Evolutionary conservation across 306 rosid species (phyloP).

Genomic region (Vachellia pachyceras): DNA sequence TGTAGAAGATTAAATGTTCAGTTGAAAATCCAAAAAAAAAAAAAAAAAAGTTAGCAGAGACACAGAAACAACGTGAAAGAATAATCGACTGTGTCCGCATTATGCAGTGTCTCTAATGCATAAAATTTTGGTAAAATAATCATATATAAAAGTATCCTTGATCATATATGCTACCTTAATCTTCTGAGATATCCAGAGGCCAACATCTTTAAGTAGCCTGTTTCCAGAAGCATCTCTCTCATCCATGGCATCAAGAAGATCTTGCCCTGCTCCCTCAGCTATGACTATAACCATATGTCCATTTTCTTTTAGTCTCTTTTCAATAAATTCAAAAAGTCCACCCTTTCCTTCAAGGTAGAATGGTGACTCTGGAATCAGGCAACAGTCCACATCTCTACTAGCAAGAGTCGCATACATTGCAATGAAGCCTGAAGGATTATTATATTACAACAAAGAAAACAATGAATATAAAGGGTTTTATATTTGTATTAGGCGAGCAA

Average conservation of each 20-base stretch:
- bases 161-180: constrained; percentile 66
- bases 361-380: constrained; percentile 92
- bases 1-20: constrained; percentile 24
- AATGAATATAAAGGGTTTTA: constrained; percentile 12
- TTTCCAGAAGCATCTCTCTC: constrained; percentile 91
- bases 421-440: constrained; percentile 74
- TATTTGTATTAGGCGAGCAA: neutral
- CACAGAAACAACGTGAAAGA: neutral
- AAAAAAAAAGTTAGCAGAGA: too few species aligned
- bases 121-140: neutral
- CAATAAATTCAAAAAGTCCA: constrained; percentile 80
- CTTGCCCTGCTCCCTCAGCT: constrained; percentile 94
- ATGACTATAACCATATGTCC: constrained; percentile 92
- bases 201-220: constrained; percentile 75
- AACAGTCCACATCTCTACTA: constrained; percentile 93
- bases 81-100: constrained; percentile 10
- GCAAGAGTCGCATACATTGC: constrained; percentile 96
- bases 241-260: constrained; percentile 67
- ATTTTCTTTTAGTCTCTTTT: constrained; percentile 69
- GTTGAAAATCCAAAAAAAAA: neutral
- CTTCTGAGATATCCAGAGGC: constrained; percentile 84
- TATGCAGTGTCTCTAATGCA: constrained; percentile 4
- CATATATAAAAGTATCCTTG: constrained; percentile 21
- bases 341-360: constrained; percentile 89
- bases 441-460: constrained; percentile 14